phyloP scores from a whole-genome alignment of 208 protist genomes.

The Wallacemonas rigidus region DNA sequence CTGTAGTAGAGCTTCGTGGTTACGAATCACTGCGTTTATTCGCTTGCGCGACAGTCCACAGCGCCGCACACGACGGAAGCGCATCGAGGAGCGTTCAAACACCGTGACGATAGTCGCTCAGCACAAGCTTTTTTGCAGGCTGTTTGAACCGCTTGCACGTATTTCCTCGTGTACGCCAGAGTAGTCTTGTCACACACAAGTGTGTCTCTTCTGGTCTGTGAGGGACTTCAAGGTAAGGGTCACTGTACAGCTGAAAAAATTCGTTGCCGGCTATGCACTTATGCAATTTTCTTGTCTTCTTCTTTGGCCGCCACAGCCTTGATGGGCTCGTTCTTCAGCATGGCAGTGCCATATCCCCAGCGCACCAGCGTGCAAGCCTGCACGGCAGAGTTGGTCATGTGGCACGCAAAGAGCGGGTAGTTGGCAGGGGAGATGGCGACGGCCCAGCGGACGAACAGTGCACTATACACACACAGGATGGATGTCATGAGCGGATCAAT shows the following conservation, averaged over 20 bases:
- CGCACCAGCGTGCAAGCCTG: slow-evolving; percentile 65
- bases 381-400: slow-evolving; percentile 79
- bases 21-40: no score
- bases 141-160: no score
- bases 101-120: no score
- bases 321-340: slow-evolving; percentile 6
- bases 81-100: no score
- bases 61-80: no score
- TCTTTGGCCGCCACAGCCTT: slow-evolving; percentile 10
- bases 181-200: no score
- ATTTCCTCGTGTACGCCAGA: no score
- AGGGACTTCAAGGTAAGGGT: no score
- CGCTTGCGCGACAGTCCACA: no score
- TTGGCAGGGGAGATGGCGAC: slow-evolving; percentile 85
- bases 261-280: not conserved
- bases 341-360: slow-evolving; percentile 31
- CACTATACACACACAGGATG: slow-evolving; percentile 76
- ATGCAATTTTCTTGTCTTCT: slow-evolving; percentile 15
- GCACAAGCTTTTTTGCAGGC: no score
- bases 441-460: slow-evolving; percentile 85
- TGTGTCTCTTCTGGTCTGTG: no score
- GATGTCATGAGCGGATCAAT: slow-evolving; percentile 86
- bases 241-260: not conserved
- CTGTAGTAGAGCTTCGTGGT: no score
- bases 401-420: slow-evolving; percentile 86